Evolutionary conservation across 768 basidiomycete species (phyloP), one percentile per base, ranked within the genome.

Genomic region (Xerocomus brunneocitrinus): DNA sequence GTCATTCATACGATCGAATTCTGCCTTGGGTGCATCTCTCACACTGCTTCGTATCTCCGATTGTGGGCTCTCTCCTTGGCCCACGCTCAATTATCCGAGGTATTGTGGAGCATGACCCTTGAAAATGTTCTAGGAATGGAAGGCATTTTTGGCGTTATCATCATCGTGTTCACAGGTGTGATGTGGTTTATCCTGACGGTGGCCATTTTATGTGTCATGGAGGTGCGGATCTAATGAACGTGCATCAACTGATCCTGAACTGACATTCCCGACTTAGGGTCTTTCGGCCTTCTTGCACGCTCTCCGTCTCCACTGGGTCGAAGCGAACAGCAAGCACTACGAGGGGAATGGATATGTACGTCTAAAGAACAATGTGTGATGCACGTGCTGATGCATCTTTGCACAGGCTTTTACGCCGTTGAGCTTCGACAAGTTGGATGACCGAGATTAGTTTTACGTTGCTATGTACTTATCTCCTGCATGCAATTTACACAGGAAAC

Each of bases 1-100:
- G 78, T 97, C 57, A 99, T 99, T 65, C 97, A 98, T 72, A 95
- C 94, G 25, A 98, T 99, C 71, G 97, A 99, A 74, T 99, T 98
- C 73, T 99, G 97, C 68, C 83, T 99, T 32, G 97, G 95, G 7
- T 98, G 95, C 71, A 98, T 98, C 64, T 98, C 95, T 58, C 95
- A 98, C 71, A 98, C 95, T 1, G 91, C 91, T 12, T 92, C 89
- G 14, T 91, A 91, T 71, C 81, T 93, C 45, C 89, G 95, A 67
- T 78, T 99, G 36, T 98, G 95, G 95, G 97, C 97, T 19, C 81
- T 99, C 7, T 99, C 97, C 25, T 81, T 99, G 48, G 97, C 97
- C 10, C 97, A 99, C 73, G 93, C 97, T 19, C 97, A 98, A 72
- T 77, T 99, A 16, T 95, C 93, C 36, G 94, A 94, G 70, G 93